A percentile compares a stretch with the other conserved stretches of the same genome.
Conservation (phyloP, 768 basidiomycete genomes). For the Lactarius akahatsu region DNA sequence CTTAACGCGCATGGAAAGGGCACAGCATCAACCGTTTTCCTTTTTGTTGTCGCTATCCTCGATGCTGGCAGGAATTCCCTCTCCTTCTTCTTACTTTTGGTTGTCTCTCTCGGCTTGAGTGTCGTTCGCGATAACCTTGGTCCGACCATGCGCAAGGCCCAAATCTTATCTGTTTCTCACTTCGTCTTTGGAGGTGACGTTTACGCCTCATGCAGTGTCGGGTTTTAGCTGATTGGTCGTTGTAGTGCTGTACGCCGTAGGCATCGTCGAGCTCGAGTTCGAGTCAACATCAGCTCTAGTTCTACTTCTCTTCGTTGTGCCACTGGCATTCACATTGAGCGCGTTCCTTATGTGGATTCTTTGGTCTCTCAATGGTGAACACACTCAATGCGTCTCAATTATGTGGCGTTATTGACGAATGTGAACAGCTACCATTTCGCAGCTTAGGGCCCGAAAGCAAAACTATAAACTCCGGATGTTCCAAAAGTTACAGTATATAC, state of each 20-base stretch:
- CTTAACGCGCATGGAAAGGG: constrained; percentile 83
- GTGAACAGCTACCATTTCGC: constrained; percentile 77
- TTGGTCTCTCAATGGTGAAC: constrained; percentile 77
- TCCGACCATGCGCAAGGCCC: constrained; percentile 77
- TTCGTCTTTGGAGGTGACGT: constrained; percentile 90
- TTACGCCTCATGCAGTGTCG: not conserved
- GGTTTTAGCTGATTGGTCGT: not conserved
- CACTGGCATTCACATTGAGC: constrained; percentile 92
- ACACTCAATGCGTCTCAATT: not conserved
- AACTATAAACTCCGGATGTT: constrained; percentile 89
- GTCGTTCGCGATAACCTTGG: constrained; percentile 91
- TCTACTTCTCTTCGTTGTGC: constrained; percentile 87
- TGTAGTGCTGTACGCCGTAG: constrained; percentile 86
- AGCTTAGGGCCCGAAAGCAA: constrained; percentile 84
- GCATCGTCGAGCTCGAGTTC: constrained; percentile 89
- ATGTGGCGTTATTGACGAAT: not conserved
- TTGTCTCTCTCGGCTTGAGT: constrained; percentile 89
- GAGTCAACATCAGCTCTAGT: constrained; percentile 86
- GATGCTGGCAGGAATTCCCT: constrained; percentile 93
- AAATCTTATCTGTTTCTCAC: constrained; percentile 78
- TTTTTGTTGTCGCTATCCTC: constrained; percentile 93
- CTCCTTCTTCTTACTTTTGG: constrained; percentile 92
- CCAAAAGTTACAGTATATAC: constrained; percentile 77
- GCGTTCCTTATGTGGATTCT: constrained; percentile 96
- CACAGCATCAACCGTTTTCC: constrained; percentile 78